Conservation (phyloP, 352 stramenopile genomes). For the Pythium aphanidermatum region DNA sequence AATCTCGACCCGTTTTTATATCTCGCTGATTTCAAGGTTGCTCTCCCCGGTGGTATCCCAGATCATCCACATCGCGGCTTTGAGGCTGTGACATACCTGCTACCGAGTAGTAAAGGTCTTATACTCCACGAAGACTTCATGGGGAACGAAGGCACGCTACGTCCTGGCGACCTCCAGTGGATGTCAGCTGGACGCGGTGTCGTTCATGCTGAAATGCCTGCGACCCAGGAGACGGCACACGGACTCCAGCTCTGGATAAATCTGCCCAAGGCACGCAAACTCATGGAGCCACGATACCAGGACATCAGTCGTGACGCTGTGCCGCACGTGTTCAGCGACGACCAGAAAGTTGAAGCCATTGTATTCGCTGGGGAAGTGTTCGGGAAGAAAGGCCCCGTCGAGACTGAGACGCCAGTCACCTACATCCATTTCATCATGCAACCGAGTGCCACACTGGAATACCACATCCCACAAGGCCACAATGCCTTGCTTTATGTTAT, state of each 20-base stretch:
- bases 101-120: conserved; percentile 44
- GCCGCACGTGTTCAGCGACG: conserved; percentile 18
- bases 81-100: conserved; percentile 81
- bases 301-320: conserved; percentile 24
- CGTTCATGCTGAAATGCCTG: conserved; percentile 29
- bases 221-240: conserved; percentile 13
- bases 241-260: conserved; percentile 38
- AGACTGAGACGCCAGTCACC: conserved; percentile 22
- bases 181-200: conserved; percentile 31
- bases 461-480: conserved; percentile 20
- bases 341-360: conserved; percentile 25
- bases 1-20: conserved; percentile 28
- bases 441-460: conserved; percentile 15
- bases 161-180: conserved; percentile 34
- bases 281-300: conserved; percentile 32
- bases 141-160: conserved; percentile 26
- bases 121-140: conserved; percentile 79
- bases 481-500: conserved; percentile 31
- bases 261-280: conserved; percentile 24
- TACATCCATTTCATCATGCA: conserved; percentile 36
- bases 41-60: conserved; percentile 60
- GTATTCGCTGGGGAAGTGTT: conserved; percentile 34
- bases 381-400: conserved; percentile 21
- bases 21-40: conserved; percentile 27
- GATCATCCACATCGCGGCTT: conserved; percentile 87